A percentile compares a stretch with the other conserved stretches of the same genome.
These are phyloP conservation scores for Daucus carota DNA, from an alignment of 129 eudicot genomes.

Conservation along the genomic window DNA sequence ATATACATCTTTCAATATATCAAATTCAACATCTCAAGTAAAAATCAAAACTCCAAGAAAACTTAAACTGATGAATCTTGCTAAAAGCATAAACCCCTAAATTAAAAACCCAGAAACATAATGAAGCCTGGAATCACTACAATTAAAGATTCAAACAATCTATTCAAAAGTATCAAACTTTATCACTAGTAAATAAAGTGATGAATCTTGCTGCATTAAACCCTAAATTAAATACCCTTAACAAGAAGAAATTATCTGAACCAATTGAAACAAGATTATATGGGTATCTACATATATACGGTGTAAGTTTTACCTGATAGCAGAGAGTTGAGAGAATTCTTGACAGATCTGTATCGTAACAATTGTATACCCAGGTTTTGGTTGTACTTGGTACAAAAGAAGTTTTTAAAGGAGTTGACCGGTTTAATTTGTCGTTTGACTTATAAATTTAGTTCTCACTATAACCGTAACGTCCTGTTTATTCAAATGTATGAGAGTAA, in stretches of 20 bases:
- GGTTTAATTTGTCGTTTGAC: no score
- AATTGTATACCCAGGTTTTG: no score
- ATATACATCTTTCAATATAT: not conserved
- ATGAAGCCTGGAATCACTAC: not conserved
- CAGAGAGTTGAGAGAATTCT: not conserved
- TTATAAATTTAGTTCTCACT: no score
- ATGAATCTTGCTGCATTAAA: not conserved
- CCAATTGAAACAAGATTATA: not conserved
- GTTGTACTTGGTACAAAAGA: no score
- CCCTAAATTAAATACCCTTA: not conserved
- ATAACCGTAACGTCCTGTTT: no score
- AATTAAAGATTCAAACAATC: no score
- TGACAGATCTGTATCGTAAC: not conserved
- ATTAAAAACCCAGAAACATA: not conserved
- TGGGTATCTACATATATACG: not conserved
- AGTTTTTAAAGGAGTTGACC: no score
- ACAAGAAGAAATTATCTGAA: no score
- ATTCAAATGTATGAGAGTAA: no score
- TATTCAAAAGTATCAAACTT: not conserved
- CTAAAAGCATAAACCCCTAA: not conserved
- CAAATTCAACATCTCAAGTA: not conserved
- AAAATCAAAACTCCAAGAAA: not conserved
- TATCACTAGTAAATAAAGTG: not conserved
- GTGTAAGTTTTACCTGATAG: not conserved
- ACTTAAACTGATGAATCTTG: not conserved